Evolutionary conservation across 495 filamentous ascomycete species (phyloP).

Genomic region (Hyaloscypha variabilis): DNA sequence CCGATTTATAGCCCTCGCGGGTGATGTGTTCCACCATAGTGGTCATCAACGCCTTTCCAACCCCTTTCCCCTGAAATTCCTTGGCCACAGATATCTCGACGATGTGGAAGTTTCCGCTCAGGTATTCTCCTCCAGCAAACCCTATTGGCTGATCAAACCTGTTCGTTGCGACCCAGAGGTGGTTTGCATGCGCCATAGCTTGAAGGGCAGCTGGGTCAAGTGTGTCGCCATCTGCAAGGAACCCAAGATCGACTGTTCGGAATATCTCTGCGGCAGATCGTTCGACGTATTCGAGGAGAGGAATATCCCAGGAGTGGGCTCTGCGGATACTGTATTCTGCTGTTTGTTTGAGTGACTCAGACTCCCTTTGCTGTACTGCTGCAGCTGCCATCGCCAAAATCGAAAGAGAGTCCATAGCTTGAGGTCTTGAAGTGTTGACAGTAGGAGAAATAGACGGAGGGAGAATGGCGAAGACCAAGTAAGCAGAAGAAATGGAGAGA

Average conservation of each 20-base stretch:
- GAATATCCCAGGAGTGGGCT: conserved; percentile 26
- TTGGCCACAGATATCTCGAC: conserved; percentile 30
- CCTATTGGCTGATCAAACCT: conserved; percentile 30
- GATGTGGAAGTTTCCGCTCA: conserved; percentile 30
- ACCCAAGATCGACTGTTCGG: conserved; percentile 24
- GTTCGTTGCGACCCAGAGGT: conserved; percentile 30
- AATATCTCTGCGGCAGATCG: conserved; percentile 31
- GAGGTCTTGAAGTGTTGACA: background rate
- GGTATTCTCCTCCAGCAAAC: conserved; percentile 26
- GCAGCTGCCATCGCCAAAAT: conserved; percentile 32
- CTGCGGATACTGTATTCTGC: conserved; percentile 27
- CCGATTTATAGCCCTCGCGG: conserved; percentile 23
- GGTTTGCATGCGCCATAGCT: conserved; percentile 17
- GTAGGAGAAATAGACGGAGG: background rate
- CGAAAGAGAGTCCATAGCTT: conserved; percentile 27
- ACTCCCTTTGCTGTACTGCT: conserved; percentile 19
- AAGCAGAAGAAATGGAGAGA: background rate
- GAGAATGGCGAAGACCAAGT: background rate
- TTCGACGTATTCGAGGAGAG: conserved; percentile 29
- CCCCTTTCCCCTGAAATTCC: conserved; percentile 29
- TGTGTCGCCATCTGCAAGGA: conserved; percentile 23
- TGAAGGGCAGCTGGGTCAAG: conserved; percentile 18
- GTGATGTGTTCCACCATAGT: conserved; percentile 22
- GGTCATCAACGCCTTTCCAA: conserved; percentile 30
- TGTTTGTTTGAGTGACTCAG: conserved; percentile 14